Evolutionary conservation across 2,329 filamentous ascomycete species (phyloP), one percentile per base, ranked within the genome.

Genomic region (Akanthomyces uredinophilus): DNA sequence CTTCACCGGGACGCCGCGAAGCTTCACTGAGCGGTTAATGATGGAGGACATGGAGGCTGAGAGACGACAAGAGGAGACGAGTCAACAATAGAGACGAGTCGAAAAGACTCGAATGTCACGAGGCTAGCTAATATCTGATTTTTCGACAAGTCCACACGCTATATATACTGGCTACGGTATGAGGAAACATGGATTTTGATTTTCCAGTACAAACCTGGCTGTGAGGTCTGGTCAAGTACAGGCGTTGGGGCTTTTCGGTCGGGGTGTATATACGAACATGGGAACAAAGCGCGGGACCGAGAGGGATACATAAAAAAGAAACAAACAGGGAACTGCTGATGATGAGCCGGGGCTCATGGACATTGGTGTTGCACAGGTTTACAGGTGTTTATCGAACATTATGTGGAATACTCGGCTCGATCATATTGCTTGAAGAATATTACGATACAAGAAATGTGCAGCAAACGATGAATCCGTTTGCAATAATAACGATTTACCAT

Each of bases 21-120:
- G 80, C 65, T 73, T 83, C 64, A 80, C 75, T 22, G 78, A 82
- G 70, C 76, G 80, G 22, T 70, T 81, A 63, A 75, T 81, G 70
- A 78, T 78, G 71, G 79, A 82, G 65, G 79, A 81, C 39, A 74
- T 78, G 63, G 74, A 73, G 57, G 71, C 65, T 61, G 70, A 72
- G 62, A 64, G 63, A 20, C 35, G 32, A 16, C 22, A 51, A 35
- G 35, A 56, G 37, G 24, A 52, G 29, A 11, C 13, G 39, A 37
- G 13, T 35, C 22, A 47, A 22, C 22, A 43, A n/a, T 51, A 59
- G 14, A 5, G 11, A 41, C 16, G 29, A 14, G 47, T 24, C 10
- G 16, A 1, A 56, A n/a, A 10, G 18, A 16, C 14, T 10, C 18
- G n/a, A 11, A 2, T 49, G 35, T n/a, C 5, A 11, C 18, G 7